Base-by-base conservation (phyloP, 805 yeast species). In the Pichia nanzhaoensis region DNA sequence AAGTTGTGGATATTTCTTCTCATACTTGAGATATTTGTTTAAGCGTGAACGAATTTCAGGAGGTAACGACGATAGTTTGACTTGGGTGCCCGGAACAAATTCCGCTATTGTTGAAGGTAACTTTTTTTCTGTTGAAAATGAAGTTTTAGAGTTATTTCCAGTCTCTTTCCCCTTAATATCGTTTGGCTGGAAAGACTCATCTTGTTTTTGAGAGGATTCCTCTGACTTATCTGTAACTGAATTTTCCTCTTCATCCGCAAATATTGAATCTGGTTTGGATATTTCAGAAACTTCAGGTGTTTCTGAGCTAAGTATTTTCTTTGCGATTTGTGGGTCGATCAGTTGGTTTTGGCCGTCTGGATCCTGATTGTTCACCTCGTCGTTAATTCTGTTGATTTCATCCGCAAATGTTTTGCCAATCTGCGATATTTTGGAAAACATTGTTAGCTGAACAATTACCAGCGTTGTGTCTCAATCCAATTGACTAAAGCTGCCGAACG, bases 1-100 rank as follows among this genome's bases (percentile, higher is more conserved):
- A 14, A 91, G 68, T 36, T 79, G 67, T 0, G 99, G 99, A 59
- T 93, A 91, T 61, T 88, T 89, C 41, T 83, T 84, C 61, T 91
- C 98, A 61, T 90, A 91, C 60, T 88, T 89, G 46, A 74, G 78
- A 57, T 84, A 86, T 66, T 87, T 90, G 45, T 74, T 73, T 61
- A 89, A 63, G 55, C 82, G 84, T 5, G 79, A 64, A 48, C 75
- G 73, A 16, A 88, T 64, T 4, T 74, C 78, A 2, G 74, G 72
- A 0, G 87, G 78, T 30, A 84, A 58, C 2, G 70, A 71, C n/a
- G 67, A 34, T 8, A 46, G 49, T 30, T 44, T 66, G 6, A 73
- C 42, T 34, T 65, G 59, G 2, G 62, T 63, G 39, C 59, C 67
- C 34, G 61, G 57, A 16, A 36, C 43, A 2, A 41, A 32, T 14